These are phyloP conservation scores for Lolium multiflorum DNA, from an alignment of 176 grass and related monocot species.

Conservation along the genomic window DNA sequence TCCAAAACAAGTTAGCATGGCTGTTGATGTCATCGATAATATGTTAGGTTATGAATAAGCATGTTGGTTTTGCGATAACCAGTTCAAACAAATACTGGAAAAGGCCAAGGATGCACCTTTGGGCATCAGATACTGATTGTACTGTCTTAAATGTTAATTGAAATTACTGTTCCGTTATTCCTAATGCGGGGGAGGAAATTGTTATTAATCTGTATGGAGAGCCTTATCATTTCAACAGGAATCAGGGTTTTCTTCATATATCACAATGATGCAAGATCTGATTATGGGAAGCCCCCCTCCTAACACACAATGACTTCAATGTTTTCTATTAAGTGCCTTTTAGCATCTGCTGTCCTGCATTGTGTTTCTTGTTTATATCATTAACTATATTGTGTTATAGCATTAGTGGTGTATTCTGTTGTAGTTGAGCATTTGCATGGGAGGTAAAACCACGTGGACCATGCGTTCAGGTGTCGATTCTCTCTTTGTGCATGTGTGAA, in stretches of 20 bases:
- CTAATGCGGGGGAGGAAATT: background rate
- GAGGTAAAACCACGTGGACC: background rate
- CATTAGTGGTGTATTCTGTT: background rate
- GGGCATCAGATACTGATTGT: too few species aligned
- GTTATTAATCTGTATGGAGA: background rate
- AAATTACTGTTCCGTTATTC: background rate
- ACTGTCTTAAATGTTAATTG: background rate
- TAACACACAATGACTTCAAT: background rate
- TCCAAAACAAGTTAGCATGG: background rate
- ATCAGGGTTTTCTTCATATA: background rate
- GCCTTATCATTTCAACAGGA: background rate
- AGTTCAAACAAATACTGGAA: conserved; percentile 19
- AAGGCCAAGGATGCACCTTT: background rate
- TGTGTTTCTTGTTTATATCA: background rate
- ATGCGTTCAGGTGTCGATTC: background rate
- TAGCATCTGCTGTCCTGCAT: background rate
- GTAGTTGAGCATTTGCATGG: background rate
- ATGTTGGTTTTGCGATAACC: background rate
- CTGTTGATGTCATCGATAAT: background rate
- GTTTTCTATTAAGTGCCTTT: background rate
- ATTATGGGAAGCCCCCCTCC: background rate
- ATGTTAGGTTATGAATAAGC: conserved; percentile 11
- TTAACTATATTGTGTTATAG: background rate
- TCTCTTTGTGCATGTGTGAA: background rate
- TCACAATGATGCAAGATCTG: background rate